phyloP scores from a whole-genome alignment of 164 flowering plant species.

The Macadamia integrifolia region DNA sequence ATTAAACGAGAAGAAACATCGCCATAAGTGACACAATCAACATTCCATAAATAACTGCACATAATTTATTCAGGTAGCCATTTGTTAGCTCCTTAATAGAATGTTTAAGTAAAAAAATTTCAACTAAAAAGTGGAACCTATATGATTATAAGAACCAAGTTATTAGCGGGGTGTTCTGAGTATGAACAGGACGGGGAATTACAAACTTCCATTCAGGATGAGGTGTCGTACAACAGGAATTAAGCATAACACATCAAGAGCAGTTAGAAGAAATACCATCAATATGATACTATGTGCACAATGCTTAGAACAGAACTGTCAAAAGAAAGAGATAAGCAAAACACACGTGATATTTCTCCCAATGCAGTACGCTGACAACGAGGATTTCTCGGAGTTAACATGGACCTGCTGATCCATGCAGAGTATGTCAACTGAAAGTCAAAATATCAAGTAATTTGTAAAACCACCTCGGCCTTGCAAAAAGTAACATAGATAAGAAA shows the following conservation, averaged over 20 bases:
- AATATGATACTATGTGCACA: conserved; percentile 9
- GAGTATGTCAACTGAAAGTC: conserved; percentile 16
- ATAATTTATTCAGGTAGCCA: background rate
- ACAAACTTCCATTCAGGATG: conserved; percentile 1
- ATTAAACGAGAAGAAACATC: background rate
- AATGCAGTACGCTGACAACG: conserved; percentile 32
- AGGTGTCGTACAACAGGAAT: conserved; percentile 7
- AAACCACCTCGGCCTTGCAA: conserved; percentile 6
- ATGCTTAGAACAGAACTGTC: background rate
- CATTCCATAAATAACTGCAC: background rate
- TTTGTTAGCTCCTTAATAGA: background rate
- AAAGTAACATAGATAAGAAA: background rate
- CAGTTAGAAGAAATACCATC: conserved; percentile 16
- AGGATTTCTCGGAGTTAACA: conserved; percentile 24
- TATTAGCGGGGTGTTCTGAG: background rate
- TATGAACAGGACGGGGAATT: background rate
- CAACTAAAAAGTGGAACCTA: background rate
- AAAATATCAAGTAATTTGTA: conserved; percentile 1
- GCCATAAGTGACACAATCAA: background rate
- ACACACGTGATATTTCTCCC: conserved; percentile 28
- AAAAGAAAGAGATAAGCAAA: conserved; percentile 16
- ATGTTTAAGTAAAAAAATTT: background rate
- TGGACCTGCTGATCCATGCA: conserved; percentile 27
- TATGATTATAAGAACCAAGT: background rate
- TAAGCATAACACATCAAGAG: conserved; percentile 4